phyloP scores from a whole-genome alignment of 164 flowering plant species.

The Vitis amurensis region DNA sequence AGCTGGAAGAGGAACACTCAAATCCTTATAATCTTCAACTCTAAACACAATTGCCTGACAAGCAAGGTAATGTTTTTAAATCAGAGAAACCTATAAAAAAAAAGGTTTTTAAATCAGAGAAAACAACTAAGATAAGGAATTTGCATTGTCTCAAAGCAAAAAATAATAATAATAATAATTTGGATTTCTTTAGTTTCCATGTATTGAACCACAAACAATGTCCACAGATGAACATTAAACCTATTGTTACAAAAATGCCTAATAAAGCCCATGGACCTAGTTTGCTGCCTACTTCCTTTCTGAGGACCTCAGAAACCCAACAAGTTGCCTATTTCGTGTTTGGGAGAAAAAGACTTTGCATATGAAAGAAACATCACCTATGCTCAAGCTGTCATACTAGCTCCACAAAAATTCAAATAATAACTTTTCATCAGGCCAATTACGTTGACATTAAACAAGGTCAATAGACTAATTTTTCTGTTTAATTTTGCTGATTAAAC shows the following conservation, averaged over 20 bases:
- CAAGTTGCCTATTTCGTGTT: no score
- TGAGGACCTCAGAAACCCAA: no score
- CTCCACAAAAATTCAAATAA: no score
- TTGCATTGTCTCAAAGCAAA: not conserved
- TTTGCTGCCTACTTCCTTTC: not conserved
- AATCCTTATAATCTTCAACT: slow-evolving; percentile 59
- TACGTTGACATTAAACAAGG: no score
- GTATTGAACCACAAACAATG: not conserved
- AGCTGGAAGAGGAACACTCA: slow-evolving; percentile 90
- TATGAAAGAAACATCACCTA: not conserved
- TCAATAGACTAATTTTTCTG: no score
- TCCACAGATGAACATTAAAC: not conserved
- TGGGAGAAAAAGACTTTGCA: no score
- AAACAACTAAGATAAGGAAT: not conserved
- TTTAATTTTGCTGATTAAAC: no score
- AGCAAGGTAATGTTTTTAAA: not conserved
- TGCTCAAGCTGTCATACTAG: no score
- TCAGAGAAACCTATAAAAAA: not conserved
- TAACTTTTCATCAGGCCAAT: no score
- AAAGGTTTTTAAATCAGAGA: not conserved
- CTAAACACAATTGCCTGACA: slow-evolving; percentile 81
- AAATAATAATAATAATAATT: no score
- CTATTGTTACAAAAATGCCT: not conserved
- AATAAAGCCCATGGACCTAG: not conserved
- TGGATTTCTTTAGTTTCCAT: not conserved